Conservation (phyloP, 164 flowering plant genomes). For the Chloranthus sessilifolius region DNA sequence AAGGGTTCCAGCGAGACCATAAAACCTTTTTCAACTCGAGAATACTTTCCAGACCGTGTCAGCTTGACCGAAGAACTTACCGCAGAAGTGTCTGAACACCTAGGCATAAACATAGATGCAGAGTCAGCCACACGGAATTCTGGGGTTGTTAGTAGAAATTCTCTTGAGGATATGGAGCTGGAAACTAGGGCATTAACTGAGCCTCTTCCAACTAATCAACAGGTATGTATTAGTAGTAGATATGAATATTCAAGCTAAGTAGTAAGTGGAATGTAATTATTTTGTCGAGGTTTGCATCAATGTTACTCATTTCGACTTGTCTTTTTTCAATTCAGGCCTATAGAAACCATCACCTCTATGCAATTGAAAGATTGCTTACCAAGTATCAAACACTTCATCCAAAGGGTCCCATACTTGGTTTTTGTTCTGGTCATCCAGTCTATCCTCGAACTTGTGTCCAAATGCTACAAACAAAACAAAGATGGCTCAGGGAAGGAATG, state of each 20-base stretch:
- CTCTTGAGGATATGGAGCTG: constrained; percentile 91
- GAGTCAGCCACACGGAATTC: constrained; percentile 21
- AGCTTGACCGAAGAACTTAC: constrained; percentile 6
- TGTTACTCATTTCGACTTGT: background rate
- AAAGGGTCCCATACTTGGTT: constrained; percentile 83
- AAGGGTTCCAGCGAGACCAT: constrained; percentile 3
- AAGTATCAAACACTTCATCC: constrained; percentile 83
- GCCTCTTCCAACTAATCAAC: constrained; percentile 97
- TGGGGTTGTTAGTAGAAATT: constrained; percentile 31
- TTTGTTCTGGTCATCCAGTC: constrained; percentile 85
- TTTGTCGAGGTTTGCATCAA: constrained; percentile 7
- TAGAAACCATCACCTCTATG: constrained; percentile 71
- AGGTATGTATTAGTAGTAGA: constrained; percentile 33
- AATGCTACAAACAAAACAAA: constrained; percentile 64
- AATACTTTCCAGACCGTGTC: constrained; percentile 7
- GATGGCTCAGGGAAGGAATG: constrained; percentile 88
- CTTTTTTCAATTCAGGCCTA: constrained; percentile 63
- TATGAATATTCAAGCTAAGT: background rate
- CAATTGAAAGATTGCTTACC: constrained; percentile 89
- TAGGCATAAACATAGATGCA: constrained; percentile 9
- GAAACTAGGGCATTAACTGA: constrained; percentile 89
- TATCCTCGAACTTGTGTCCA: constrained; percentile 89
- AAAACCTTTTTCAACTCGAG: constrained; percentile 2
- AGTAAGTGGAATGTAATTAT: background rate
- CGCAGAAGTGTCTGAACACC: constrained; percentile 8